These are phyloP conservation scores for Halophytophthora polymorphica DNA, from an alignment of 352 stramenopile genomes.

Conservation along the genomic window DNA sequence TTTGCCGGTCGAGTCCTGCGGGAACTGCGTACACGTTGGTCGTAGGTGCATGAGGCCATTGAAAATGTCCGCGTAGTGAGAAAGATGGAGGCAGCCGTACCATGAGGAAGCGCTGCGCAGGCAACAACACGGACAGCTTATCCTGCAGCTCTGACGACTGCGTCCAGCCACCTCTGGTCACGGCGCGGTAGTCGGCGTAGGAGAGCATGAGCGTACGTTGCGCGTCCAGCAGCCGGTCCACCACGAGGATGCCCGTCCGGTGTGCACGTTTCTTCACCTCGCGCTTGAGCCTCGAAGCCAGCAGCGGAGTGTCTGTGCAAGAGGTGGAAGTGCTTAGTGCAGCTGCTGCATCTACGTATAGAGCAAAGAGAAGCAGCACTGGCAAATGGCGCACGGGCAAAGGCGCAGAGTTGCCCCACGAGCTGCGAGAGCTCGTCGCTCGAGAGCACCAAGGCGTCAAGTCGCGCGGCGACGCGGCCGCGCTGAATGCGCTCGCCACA, in stretches of 20 bases:
- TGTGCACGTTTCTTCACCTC: constrained; percentile 15
- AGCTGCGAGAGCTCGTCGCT: constrained; percentile 14
- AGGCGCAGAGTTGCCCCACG: constrained; percentile 11
- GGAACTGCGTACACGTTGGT: constrained; percentile 27
- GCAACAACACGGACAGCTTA: constrained; percentile 33
- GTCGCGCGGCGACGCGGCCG: constrained; percentile 9
- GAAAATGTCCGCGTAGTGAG: neutral
- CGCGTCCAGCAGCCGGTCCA: constrained; percentile 36
- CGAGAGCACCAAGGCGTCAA: constrained; percentile 23
- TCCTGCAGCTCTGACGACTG: neutral
- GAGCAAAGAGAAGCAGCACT: neutral
- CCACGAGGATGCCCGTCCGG: constrained; percentile 23
- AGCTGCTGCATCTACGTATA: neutral
- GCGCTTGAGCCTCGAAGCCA: constrained; percentile 9
- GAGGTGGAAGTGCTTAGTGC: neutral
- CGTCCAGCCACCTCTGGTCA: constrained; percentile 18
- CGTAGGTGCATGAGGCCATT: constrained; percentile 1
- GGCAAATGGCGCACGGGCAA: constrained; percentile 13
- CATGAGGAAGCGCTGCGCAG: constrained; percentile 40
- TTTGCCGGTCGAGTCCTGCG: constrained; percentile 24
- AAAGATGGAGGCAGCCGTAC: constrained; percentile 11
- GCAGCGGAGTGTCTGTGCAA: neutral
- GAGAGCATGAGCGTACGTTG: constrained; percentile 37
- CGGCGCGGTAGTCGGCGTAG: constrained; percentile 34
- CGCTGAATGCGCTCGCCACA: constrained; percentile 19